Evolutionary conservation across 208 protist species (phyloP).

Genomic region (Acanthamoeba culbertsoni): DNA sequence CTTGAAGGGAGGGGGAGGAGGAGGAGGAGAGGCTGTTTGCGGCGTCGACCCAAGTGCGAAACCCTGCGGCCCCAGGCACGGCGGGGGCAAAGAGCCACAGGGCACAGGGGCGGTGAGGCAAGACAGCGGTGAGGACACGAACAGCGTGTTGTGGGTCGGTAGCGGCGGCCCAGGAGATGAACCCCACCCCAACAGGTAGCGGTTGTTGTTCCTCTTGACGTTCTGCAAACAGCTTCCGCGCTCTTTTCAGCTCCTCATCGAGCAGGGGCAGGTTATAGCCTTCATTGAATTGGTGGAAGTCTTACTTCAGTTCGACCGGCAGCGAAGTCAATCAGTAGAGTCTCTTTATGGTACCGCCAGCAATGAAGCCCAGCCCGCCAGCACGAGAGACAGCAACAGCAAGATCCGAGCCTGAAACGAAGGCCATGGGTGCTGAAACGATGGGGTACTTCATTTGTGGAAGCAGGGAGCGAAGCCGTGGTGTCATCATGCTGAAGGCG

Average conservation of each 20-base stretch:
- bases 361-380: constrained; percentile 3
- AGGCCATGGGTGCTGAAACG: not conserved
- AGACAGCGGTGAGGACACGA: not conserved
- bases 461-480: not conserved
- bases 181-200: not conserved
- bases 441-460: not conserved
- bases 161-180: not conserved
- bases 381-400: constrained; percentile 9
- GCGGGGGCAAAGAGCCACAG: constrained; percentile 42
- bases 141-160: not conserved
- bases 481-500: too few relatives aligned
- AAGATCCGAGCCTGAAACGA: constrained; percentile 1
- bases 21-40: not conserved
- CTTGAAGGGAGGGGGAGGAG: not conserved
- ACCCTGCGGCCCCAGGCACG: not conserved
- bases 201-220: not conserved
- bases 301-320: not conserved
- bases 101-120: not conserved
- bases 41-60: not conserved
- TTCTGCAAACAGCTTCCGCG: not conserved
- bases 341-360: not conserved
- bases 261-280: constrained; percentile 36
- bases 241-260: not conserved
- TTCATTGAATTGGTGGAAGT: not conserved
- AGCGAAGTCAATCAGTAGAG: not conserved